Conservation (phyloP, 169 alveolate species). For the Cryptosporidium bovis region DNA sequence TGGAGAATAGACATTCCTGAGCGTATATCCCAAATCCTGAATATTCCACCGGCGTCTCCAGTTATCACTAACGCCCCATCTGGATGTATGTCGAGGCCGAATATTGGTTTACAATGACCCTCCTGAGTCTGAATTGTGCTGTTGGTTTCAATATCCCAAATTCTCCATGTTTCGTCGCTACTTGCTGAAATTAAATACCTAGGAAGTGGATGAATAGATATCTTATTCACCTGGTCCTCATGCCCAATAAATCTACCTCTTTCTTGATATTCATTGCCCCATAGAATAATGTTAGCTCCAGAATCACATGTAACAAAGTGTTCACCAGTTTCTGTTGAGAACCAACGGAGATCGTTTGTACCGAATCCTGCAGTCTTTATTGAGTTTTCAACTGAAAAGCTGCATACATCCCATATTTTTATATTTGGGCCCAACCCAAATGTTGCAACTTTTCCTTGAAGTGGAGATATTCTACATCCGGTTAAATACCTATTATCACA, state of each 20-base stretch:
- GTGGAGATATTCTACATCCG: conserved; percentile 52
- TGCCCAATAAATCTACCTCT: conserved; percentile 11
- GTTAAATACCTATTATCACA: conserved; percentile 36
- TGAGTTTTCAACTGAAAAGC: neutral
- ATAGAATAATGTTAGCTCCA: conserved; percentile 35
- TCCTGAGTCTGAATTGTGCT: conserved; percentile 84
- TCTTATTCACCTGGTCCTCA: conserved; percentile 51
- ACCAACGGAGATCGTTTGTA: conserved; percentile 38
- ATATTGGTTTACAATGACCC: conserved; percentile 86
- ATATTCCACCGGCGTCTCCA: conserved; percentile 89
- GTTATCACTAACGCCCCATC: conserved; percentile 89
- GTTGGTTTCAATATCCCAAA: conserved; percentile 86
- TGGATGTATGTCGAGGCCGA: conserved; percentile 84
- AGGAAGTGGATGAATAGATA: conserved; percentile 30
- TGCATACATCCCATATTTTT: conserved; percentile 41
- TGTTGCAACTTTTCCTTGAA: conserved; percentile 33
- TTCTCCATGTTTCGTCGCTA: conserved; percentile 89
- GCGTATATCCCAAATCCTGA: conserved; percentile 89
- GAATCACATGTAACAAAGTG: conserved; percentile 43
- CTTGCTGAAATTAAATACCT: conserved; percentile 75
- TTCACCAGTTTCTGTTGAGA: neutral
- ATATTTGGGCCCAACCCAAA: conserved; percentile 40
- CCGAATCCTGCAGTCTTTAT: neutral
- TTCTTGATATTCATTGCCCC: conserved; percentile 8
- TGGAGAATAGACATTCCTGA: conserved; percentile 84